Base-by-base conservation (phyloP, 768 basidiomycete genomes). In the Crassisporium funariophilum region DNA sequence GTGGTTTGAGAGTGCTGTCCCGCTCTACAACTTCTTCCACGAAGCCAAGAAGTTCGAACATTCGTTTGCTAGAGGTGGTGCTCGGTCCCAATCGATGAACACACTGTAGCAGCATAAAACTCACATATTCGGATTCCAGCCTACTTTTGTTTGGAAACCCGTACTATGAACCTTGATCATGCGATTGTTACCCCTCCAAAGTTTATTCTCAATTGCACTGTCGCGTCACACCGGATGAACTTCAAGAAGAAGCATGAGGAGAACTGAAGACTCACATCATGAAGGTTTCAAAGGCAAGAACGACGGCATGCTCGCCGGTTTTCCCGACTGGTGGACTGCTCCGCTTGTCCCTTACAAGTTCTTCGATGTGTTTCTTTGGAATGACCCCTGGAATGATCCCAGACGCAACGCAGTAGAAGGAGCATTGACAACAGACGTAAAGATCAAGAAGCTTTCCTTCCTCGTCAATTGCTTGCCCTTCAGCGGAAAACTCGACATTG, bases 341-440 rank as follows among this genome's bases (percentile, higher is more conserved):
- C 47, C 62, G 65, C 64, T 81, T 90, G 41, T 89, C 86, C 31
- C 74, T 73, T 6, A 74, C 64, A 43, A 88, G 79, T 48, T 82
- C 82, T 23, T 88, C 82, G 54, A 88, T 66, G 46, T 76, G 68
- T 52, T 78, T 78, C 38, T 72, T 65, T 6, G 85, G 81, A 48
- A 93, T 73, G 34, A 92, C 82, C 4, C 87, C 90, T 27, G 88
- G 81, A 37, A 91, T 83, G 41, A 84, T 69, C 12, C 77, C 74
- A 17, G 86, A 88, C 1, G 79, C 83, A 29, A 89, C 72, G 54
- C 84, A 82, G 59, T 85, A 88, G 52, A 86, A 66, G 17, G 83
- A 83, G 63, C 91, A 93, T 59, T 91, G 90, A 58, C 91, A 92
- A 62, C 91, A 93, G 35, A 91, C 71, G 58, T 87, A 92, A 21